A percentile compares a stretch with the other conserved stretches of the same genome.
Evolutionary conservation across 169 alveolate genomes (phyloP).

Genomic region (Cryptosporidium ryanae): DNA sequence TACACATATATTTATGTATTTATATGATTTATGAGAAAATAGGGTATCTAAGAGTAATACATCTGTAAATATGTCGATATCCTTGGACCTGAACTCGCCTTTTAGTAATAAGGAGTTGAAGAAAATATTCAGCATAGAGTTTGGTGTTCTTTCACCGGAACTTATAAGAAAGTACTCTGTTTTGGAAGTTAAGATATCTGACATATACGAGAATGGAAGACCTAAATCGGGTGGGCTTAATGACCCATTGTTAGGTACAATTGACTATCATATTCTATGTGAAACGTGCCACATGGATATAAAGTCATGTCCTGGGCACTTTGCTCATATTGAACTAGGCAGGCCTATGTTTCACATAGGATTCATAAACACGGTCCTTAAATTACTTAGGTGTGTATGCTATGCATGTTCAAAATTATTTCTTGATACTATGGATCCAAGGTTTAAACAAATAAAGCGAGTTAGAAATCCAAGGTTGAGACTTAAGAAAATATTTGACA

Average conservation of each 20-base stretch:
- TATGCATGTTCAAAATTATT: slow-evolving; percentile 93
- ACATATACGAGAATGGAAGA: slow-evolving; percentile 90
- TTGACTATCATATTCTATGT: slow-evolving; percentile 92
- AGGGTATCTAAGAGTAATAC: background rate
- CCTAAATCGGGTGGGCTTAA: slow-evolving; percentile 93
- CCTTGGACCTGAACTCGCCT: slow-evolving; percentile 86
- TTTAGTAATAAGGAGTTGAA: slow-evolving; percentile 87
- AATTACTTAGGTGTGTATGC: slow-evolving; percentile 96
- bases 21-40: slow-evolving; percentile 1
- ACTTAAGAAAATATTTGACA: slow-evolving; percentile 74
- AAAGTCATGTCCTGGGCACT: slow-evolving; percentile 98
- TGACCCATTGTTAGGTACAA: slow-evolving; percentile 97
- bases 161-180: slow-evolving; percentile 87
- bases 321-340: slow-evolving; percentile 96
- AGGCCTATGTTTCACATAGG: slow-evolving; percentile 96
- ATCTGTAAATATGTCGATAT: slow-evolving; percentile 37
- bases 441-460: slow-evolving; percentile 80
- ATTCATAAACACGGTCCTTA: slow-evolving; percentile 90
- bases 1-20: background rate
- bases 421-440: slow-evolving; percentile 87
- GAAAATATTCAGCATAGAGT: slow-evolving; percentile 85
- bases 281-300: slow-evolving; percentile 94
- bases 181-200: slow-evolving; percentile 89
- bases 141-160: slow-evolving; percentile 89
- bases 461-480: slow-evolving; percentile 84